Conservation (phyloP, 495 filamentous ascomycete genomes). For the Xylaria acuta region DNA sequence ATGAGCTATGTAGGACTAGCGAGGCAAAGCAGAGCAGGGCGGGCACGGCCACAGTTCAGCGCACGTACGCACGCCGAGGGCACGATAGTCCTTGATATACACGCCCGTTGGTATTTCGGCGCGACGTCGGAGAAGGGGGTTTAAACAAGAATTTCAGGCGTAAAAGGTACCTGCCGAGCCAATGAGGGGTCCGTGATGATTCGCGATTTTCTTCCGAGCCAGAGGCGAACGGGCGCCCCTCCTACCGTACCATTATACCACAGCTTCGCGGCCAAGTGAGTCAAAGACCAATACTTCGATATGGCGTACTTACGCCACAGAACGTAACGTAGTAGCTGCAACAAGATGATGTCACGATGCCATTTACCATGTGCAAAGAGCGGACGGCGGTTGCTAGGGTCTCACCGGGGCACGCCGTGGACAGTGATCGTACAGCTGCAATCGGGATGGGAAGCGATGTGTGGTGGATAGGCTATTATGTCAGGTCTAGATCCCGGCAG, state of each 20-base stretch:
- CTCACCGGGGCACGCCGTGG: slow-evolving; percentile 8
- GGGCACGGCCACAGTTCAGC: neutral
- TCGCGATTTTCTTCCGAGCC: neutral
- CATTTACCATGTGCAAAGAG: neutral
- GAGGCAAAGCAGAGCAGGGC: slow-evolving; percentile 9
- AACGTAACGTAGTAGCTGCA: slow-evolving; percentile 22
- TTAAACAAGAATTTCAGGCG: neutral
- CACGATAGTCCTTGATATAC: slow-evolving; percentile 8
- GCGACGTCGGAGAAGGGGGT: neutral
- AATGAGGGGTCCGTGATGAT: neutral
- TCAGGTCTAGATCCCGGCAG: slow-evolving; percentile 17
- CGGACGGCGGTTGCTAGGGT: neutral
- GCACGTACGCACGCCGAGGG: neutral
- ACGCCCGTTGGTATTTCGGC: neutral
- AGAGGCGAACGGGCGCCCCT: neutral
- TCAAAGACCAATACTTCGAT: neutral
- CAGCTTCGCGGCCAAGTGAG: neutral
- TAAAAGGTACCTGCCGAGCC: neutral
- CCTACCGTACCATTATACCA: neutral
- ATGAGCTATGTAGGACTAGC: slow-evolving; percentile 14
- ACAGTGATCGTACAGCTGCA: neutral
- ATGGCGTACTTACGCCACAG: neutral
- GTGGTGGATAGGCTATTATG: slow-evolving; percentile 22
- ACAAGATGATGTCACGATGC: slow-evolving; percentile 7
- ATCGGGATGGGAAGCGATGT: neutral